phyloP scores from a whole-genome alignment of 1,284 basidiomycete species.

The Leccinum huronense region DNA sequence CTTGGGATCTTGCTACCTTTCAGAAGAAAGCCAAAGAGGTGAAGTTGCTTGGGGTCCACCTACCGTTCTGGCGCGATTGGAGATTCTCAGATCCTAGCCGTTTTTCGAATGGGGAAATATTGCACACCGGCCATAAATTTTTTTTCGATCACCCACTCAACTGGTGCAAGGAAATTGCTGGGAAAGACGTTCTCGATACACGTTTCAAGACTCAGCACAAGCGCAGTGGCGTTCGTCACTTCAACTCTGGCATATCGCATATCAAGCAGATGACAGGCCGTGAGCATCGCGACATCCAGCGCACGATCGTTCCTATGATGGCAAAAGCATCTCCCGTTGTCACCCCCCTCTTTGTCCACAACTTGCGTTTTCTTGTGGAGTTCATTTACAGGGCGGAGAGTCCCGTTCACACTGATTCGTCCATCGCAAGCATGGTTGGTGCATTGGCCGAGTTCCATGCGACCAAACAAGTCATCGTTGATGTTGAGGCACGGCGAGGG shows the following conservation, averaged over 20 bases:
- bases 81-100: not conserved
- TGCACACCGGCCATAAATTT: conserved; percentile 9
- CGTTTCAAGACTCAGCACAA: conserved; percentile 12
- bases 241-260: conserved; percentile 6
- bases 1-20: conserved; percentile 4
- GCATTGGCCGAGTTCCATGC: conserved; percentile 8
- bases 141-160: not conserved
- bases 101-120: conserved; percentile 6
- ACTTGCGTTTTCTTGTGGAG: not conserved
- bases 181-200: not conserved
- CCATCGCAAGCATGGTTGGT: conserved; percentile 2
- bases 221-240: not conserved
- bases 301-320: conserved; percentile 8
- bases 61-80: conserved; percentile 12
- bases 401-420: conserved; percentile 2
- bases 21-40: not conserved
- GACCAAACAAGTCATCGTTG: not conserved
- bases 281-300: conserved; percentile 12
- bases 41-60: conserved; percentile 3
- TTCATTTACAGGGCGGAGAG: conserved; percentile 14
- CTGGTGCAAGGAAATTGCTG: conserved; percentile 9
- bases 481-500: not conserved
- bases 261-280: conserved; percentile 14
- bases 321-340: not conserved
- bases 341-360: not conserved